Conservation (phyloP, 139 green algal genomes). For the Closterium sp. region DNA sequence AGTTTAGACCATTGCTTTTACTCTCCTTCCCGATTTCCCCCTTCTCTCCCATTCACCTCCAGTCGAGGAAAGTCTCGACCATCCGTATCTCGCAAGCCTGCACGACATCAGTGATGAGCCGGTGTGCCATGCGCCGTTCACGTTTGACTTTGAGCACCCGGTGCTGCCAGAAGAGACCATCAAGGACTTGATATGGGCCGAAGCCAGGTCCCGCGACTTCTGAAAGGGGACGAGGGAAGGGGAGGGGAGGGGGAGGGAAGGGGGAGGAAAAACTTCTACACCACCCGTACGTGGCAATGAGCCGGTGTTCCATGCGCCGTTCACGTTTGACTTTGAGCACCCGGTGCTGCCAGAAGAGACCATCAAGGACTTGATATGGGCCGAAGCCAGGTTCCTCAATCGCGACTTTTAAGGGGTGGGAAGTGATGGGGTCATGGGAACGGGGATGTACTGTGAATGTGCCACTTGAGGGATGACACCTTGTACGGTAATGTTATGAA, state of each 20-base stretch:
- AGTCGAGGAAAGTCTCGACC: slow-evolving; percentile 62
- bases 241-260: too few relatives aligned
- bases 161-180: slow-evolving; percentile 31
- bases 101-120: slow-evolving; percentile 66
- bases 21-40: not conserved
- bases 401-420: not conserved
- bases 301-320: slow-evolving; percentile 48
- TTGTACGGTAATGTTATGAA: too few relatives aligned
- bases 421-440: not conserved
- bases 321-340: slow-evolving; percentile 53
- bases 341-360: slow-evolving; percentile 26
- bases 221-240: not conserved
- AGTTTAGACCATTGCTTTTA: slow-evolving; percentile 58
- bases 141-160: slow-evolving; percentile 48
- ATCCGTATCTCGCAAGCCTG: slow-evolving; percentile 60
- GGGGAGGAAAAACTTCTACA: too few relatives aligned
- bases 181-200: slow-evolving; percentile 42
- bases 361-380: slow-evolving; percentile 44
- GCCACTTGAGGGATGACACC: too few relatives aligned
- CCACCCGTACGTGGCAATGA: slow-evolving; percentile 59
- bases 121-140: slow-evolving; percentile 30
- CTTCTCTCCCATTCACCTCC: not conserved
- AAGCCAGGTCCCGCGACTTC: slow-evolving; percentile 30
- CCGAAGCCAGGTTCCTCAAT: slow-evolving; percentile 37
- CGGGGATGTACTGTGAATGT: too few relatives aligned